Base-by-base conservation (phyloP, 2,329 filamentous ascomycete genomes). In the Xylariaceae sp. region DNA sequence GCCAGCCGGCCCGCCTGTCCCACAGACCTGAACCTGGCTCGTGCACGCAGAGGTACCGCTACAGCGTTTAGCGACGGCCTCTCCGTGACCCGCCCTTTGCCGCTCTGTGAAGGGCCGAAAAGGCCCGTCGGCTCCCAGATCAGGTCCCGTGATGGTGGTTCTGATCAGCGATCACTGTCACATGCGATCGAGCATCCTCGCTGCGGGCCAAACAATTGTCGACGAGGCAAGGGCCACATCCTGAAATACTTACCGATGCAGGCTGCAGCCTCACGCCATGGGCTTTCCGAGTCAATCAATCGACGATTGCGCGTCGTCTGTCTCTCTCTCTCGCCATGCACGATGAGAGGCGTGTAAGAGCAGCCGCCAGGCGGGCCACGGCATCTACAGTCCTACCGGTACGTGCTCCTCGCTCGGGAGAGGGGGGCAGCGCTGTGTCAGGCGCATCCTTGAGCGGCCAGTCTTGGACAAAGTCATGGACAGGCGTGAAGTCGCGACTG, bases 21-120 rank as follows among this genome's bases (percentile, higher is more conserved):
- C 24, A 26, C 24, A 26, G 24, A 11, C 24, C n/a, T n/a, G n/a
- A n/a, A n/a, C n/a, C n/a, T n/a, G n/a, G n/a, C n/a, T n/a, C n/a
- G n/a, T n/a, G n/a, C n/a, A n/a, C n/a, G n/a, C n/a, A n/a, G n/a
- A n/a, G n/a, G 7, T 12, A 11, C n/a, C 12, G 24, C 24, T 14
- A 11, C 24, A 26, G 24, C n/a, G 5, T 26, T 26, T 35, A 31
- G 26, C 38, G 35, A 33, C 42, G 42, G 39, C 42, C 34, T 42
- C 36, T 37, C 36, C 41, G 36, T 42, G 15, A 29, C 5, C 15
- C 22, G 29, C 24, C 27, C 21, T 22, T 39, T 26, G 24, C 24
- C 24, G 24, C 24, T 26, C 24, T 12, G 5, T 26, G n/a, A 12
- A 11, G 24, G 24, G 24, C 24, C 24, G 24, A 26, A 26, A 13